Evolutionary conservation across 495 filamentous ascomycete species (phyloP).

Genomic region (Penicillium samsonianum): DNA sequence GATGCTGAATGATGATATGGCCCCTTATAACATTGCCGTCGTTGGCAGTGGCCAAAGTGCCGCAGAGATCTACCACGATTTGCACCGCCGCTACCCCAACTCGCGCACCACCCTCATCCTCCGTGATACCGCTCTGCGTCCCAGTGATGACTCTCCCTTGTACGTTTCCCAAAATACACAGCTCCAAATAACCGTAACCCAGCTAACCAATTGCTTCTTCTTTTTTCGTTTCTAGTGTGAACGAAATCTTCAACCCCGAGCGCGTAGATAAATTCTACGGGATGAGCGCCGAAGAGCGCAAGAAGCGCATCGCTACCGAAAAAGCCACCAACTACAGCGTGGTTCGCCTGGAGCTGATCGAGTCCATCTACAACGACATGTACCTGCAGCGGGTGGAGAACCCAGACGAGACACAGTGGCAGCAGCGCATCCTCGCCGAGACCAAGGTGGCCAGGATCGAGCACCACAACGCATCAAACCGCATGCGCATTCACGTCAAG

Average conservation of each 20-base stretch:
- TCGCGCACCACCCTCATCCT: constrained; percentile 76
- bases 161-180: constrained; percentile 46
- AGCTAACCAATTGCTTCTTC: constrained; percentile 4
- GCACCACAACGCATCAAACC: constrained; percentile 45
- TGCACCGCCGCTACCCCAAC: constrained; percentile 80
- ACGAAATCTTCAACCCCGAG: constrained; percentile 91
- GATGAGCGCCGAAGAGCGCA: constrained; percentile 60
- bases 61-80: constrained; percentile 91
- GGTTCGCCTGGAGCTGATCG: constrained; percentile 82
- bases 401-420: constrained; percentile 70
- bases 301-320: constrained; percentile 61
- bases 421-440: constrained; percentile 71
- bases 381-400: constrained; percentile 80
- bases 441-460: constrained; percentile 63
- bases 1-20: constrained; percentile 57
- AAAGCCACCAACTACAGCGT: constrained; percentile 91
- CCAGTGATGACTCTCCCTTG: constrained; percentile 96
- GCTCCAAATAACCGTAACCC: neutral
- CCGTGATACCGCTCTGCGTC: constrained; percentile 74
- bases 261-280: constrained; percentile 73
- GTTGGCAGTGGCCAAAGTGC: constrained; percentile 89
- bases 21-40: constrained; percentile 73
- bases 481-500: constrained; percentile 42
- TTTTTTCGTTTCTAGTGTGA: constrained; percentile 64
- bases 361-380: constrained; percentile 79